phyloP scores from a whole-genome alignment of 208 protist genomes.

The Naegleria lovaniensis region DNA sequence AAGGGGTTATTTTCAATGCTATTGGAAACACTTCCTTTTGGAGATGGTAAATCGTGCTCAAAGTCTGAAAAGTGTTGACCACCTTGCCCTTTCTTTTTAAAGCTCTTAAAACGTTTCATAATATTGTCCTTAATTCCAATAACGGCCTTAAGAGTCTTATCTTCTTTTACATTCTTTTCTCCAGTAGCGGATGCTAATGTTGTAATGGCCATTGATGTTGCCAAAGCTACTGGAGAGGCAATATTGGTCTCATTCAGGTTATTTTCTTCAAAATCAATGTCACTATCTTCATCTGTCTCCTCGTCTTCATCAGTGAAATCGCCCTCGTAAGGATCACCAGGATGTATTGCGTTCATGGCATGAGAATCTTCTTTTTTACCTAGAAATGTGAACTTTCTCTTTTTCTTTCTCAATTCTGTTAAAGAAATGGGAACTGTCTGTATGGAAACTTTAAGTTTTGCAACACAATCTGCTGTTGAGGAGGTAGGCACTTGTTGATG shows the following conservation, averaged over 20 bases:
- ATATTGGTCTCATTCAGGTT: background rate
- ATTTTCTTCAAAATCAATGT: background rate
- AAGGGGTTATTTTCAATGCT: background rate
- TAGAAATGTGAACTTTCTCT: background rate
- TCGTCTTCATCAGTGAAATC: background rate
- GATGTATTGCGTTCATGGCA: background rate
- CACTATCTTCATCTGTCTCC: background rate
- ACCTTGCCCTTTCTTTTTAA: background rate
- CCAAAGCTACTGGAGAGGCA: background rate
- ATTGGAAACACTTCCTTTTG: background rate
- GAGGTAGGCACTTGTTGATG: background rate
- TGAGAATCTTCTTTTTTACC: background rate
- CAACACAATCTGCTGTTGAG: background rate
- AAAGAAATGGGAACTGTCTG: background rate
- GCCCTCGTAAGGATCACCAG: background rate
- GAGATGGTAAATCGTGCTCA: background rate
- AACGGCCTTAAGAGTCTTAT: background rate
- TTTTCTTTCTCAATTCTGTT: background rate
- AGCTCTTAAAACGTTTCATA: background rate
- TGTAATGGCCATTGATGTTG: background rate
- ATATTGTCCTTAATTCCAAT: background rate
- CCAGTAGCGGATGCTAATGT: background rate
- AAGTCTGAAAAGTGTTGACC: background rate
- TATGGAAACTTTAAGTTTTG: background rate
- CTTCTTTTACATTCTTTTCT: background rate